Evolutionary conservation across 345 rosid species (phyloP), one percentile per base, ranked within the genome.

Genomic region (Schrenkiella parvula): DNA sequence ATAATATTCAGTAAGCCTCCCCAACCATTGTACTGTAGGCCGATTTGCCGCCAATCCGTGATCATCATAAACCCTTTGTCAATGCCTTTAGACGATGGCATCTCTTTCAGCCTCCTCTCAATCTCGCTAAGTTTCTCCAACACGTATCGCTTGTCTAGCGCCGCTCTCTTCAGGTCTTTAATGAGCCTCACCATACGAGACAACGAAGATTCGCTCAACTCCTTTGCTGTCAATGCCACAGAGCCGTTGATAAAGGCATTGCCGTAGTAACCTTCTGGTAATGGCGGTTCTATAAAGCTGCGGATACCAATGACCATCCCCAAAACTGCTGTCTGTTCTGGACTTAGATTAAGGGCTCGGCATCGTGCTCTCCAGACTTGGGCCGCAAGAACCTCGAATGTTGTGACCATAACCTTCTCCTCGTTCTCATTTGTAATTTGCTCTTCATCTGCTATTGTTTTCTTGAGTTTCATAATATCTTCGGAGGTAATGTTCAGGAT

Each of bases 41-140:
- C 80, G 42, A 84, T 19, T 11, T 75, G 79, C 32, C 86, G 65
- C 88, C 83, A 84, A 51, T 84, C 88, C 0, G 84, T 65, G 23
- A 81, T 8, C 15, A 62, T 9, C 76, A 81, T 70, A 15, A 4
- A 9, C 21, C 71, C 78, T 1, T 71, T 82, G 53, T 4, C 26
- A 0, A 53, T 43, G 7, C 65, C 60, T 29, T 64, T 67, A 3
- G 59, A 12, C 66, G 68, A 68, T 13, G 46, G 19, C 14, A 70
- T 53, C 7, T 34, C 15, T 56, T 78, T 68, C 6, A 41, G 7
- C 3, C 52, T 8, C 28, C 25, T 60, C 73, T 82, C 86, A 46
- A 55, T 56, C 0, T 12, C 35, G 4, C 44, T 57, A 11, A 84
- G 32, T 10, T 43, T 7, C 13, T 8, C 32, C 63, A 28, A 42